Percentiles rank a stretch among this genome's conserved stretches.
Conservation (phyloP, 108 stramenopile species). For the Nannochloropsis gaditana region DNA sequence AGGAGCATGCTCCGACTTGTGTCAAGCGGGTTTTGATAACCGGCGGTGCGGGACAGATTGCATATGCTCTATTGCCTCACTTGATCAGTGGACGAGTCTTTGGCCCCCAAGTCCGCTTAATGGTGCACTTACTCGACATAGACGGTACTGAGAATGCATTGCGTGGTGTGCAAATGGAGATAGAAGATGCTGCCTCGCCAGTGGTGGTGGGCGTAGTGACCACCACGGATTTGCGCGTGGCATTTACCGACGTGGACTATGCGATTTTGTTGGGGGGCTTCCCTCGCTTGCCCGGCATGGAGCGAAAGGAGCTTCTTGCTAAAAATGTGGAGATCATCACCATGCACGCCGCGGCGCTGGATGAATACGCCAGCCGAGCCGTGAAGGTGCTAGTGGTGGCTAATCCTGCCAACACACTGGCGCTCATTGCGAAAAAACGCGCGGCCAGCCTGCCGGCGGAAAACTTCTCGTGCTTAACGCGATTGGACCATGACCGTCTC, state of each 20-base stretch:
- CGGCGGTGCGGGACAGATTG: conserved; percentile 53
- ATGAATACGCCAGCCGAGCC: conserved; percentile 46
- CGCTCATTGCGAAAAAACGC: conserved; percentile 51
- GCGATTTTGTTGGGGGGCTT: conserved; percentile 58
- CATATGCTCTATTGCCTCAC: conserved; percentile 51
- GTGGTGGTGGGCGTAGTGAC: conserved; percentile 42
- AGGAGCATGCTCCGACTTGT: neutral
- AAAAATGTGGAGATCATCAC: conserved; percentile 57
- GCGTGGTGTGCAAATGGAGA: conserved; percentile 55
- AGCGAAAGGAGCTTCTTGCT: conserved; percentile 58
- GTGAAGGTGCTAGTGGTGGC: conserved; percentile 60
- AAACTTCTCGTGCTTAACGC: conserved; percentile 61
- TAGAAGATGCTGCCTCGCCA: conserved; percentile 54
- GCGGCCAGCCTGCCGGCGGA: conserved; percentile 52
- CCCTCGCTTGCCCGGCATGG: conserved; percentile 59
- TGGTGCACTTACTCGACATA: conserved; percentile 55
- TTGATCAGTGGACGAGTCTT: conserved; percentile 44
- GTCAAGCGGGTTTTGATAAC: conserved; percentile 39
- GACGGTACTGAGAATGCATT: conserved; percentile 44
- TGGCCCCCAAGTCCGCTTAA: conserved; percentile 28
- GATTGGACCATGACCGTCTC: conserved; percentile 61
- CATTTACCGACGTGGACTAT: conserved; percentile 52
- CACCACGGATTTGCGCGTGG: conserved; percentile 53
- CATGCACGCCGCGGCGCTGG: conserved; percentile 52
- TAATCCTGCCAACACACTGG: conserved; percentile 63